These are phyloP conservation scores for Sisymbrium altissimum DNA, from an alignment of 345 rosid species.

Conservation along the genomic window DNA sequence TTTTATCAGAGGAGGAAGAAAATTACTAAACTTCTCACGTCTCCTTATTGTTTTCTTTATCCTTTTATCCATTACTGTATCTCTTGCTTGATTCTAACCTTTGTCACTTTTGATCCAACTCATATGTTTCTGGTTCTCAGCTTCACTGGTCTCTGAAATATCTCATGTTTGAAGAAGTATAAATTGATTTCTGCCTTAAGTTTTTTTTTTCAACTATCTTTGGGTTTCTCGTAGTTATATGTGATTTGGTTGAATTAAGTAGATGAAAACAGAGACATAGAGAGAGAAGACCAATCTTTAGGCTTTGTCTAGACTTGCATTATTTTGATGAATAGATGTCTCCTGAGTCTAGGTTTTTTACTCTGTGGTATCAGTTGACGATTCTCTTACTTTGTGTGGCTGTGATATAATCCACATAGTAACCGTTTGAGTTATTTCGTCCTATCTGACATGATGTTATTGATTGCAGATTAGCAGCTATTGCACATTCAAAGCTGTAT, in stretches of 20 bases:
- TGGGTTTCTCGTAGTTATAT: neutral
- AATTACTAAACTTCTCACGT: neutral
- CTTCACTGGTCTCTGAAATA: neutral
- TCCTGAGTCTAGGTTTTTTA: neutral
- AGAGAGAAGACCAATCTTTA: neutral
- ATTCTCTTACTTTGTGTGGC: conserved; percentile 7
- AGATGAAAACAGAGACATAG: neutral
- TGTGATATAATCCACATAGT: neutral
- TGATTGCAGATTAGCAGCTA: conserved; percentile 23
- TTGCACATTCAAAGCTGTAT: neutral
- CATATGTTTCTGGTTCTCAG: neutral
- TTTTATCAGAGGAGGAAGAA: neutral
- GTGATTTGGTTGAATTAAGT: neutral
- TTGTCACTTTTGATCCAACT: neutral
- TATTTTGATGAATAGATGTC: neutral
- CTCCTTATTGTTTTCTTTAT: neutral
- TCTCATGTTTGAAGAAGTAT: neutral
- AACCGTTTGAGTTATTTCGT: neutral
- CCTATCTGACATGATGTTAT: neutral
- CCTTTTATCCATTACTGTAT: neutral
- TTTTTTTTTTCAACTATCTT: neutral
- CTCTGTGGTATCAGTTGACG: neutral
- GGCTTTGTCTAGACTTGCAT: neutral
- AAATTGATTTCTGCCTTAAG: neutral
- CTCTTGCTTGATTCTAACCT: neutral